phyloP scores from a whole-genome alignment of 2,329 filamentous ascomycete species.

The Phaeosphaeriaceae sp. region DNA sequence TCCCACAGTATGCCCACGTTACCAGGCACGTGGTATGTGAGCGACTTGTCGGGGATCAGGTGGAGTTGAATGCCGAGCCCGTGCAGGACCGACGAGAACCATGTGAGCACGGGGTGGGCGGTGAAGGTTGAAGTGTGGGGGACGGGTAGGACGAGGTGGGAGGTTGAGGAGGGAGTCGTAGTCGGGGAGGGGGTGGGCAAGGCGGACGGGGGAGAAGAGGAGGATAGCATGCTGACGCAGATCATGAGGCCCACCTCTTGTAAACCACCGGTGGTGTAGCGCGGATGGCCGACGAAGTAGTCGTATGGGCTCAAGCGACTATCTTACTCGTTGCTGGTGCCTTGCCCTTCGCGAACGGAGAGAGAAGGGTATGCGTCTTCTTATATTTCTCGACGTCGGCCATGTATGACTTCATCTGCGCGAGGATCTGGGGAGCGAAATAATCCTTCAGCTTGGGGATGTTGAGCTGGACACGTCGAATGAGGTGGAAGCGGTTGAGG shows the following conservation, averaged over 20 bases:
- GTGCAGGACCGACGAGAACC: slow-evolving; percentile 20
- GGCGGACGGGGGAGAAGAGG: neutral
- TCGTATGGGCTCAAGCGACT: neutral
- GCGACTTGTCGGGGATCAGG: slow-evolving; percentile 10
- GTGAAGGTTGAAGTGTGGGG: slow-evolving; percentile 12
- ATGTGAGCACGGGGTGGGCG: slow-evolving; percentile 11
- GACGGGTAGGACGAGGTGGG: slow-evolving; percentile 21
- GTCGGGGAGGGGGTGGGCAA: neutral
- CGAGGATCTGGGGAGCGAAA: slow-evolving; percentile 5
- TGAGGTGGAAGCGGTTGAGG: slow-evolving; percentile 25
- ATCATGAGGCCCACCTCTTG: neutral
- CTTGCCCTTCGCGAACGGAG: neutral
- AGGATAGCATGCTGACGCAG: neutral
- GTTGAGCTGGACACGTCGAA: slow-evolving; percentile 22
- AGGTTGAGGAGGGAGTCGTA: slow-evolving; percentile 2
- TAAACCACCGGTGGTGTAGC: neutral
- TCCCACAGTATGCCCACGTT: slow-evolving; percentile 17
- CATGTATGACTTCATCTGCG: slow-evolving; percentile 15
- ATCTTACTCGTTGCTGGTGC: neutral
- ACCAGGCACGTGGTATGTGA: neutral
- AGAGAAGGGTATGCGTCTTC: neutral
- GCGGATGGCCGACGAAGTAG: neutral
- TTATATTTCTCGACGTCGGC: slow-evolving; percentile 9
- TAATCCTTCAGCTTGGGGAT: slow-evolving; percentile 3
- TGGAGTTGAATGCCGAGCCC: slow-evolving; percentile 24